Evolutionary conservation across 768 basidiomycete genomes (phyloP).

Genomic region (Suillus occidentalis): DNA sequence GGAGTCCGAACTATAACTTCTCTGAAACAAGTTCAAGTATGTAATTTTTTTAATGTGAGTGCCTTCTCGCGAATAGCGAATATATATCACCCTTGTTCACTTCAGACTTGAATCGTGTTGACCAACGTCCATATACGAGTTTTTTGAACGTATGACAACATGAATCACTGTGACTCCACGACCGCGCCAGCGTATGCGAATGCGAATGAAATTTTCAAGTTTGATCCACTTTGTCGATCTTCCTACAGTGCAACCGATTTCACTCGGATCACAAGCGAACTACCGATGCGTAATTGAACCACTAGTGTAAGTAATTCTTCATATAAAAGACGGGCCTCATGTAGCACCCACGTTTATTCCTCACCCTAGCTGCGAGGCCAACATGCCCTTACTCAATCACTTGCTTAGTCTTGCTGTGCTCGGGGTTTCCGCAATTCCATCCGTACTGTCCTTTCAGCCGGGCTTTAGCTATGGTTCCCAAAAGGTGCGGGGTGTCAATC

Average conservation of each 20-base stretch:
- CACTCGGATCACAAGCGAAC: not conserved
- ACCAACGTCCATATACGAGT: not conserved
- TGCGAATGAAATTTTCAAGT: not conserved
- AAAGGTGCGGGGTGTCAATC: conserved; percentile 33
- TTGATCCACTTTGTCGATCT: not conserved
- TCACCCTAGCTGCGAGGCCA: not conserved
- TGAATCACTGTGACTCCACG: not conserved
- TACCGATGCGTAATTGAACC: not conserved
- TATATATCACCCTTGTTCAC: not conserved
- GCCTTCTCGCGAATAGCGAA: not conserved
- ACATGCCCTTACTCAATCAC: conserved; percentile 5
- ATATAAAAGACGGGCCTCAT: not conserved
- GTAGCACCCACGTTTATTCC: not conserved
- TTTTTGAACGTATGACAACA: not conserved
- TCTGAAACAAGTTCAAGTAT: not conserved
- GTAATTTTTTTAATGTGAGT: not conserved
- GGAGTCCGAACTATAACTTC: not conserved
- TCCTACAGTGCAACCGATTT: not conserved
- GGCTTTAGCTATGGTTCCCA: conserved; percentile 29
- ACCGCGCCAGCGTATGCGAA: not conserved
- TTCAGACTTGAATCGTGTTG: not conserved
- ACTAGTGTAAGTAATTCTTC: not conserved
- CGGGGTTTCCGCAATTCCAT: conserved; percentile 5
- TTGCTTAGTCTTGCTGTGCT: not conserved
- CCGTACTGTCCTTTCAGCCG: conserved; percentile 13